These are phyloP conservation scores for Teratosphaeria gauchensis DNA, from an alignment of 2,329 filamentous ascomycete species.

Conservation along the genomic window DNA sequence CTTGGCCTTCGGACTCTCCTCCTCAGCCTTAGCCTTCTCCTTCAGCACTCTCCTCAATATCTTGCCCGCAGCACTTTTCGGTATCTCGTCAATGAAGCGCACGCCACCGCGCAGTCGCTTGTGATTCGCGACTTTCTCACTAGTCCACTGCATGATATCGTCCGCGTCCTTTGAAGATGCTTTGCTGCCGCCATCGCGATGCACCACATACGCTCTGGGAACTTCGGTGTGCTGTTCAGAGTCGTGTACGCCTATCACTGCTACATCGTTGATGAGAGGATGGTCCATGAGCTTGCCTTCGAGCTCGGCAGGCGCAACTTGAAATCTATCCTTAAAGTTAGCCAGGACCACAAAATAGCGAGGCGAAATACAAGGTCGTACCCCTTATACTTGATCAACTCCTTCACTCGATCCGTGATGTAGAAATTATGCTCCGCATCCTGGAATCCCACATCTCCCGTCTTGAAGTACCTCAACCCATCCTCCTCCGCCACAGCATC, in stretches of 20 bases:
- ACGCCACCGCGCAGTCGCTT: slow-evolving; percentile 39
- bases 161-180: slow-evolving; percentile 25
- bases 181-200: slow-evolving; percentile 23
- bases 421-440: slow-evolving; percentile 74
- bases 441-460: slow-evolving; percentile 74
- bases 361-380: background rate
- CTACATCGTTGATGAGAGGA: slow-evolving; percentile 34
- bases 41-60: slow-evolving; percentile 30
- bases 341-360: background rate
- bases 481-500: slow-evolving; percentile 46
- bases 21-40: background rate
- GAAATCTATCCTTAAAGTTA: slow-evolving; percentile 23
- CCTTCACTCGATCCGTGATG: slow-evolving; percentile 79
- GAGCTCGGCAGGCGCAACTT: slow-evolving; percentile 37
- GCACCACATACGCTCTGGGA: slow-evolving; percentile 36
- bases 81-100: slow-evolving; percentile 37
- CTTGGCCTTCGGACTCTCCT: background rate
- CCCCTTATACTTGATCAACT: slow-evolving; percentile 50
- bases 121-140: slow-evolving; percentile 37
- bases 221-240: slow-evolving; percentile 38
- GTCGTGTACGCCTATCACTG: slow-evolving; percentile 38
- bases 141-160: slow-evolving; percentile 35
- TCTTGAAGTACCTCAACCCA: slow-evolving; percentile 60
- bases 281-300: slow-evolving; percentile 38
- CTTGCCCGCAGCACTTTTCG: slow-evolving; percentile 40